These are phyloP conservation scores for Colletotrichum incanum DNA, from an alignment of 2,329 filamentous ascomycete genomes.

Conservation along the genomic window DNA sequence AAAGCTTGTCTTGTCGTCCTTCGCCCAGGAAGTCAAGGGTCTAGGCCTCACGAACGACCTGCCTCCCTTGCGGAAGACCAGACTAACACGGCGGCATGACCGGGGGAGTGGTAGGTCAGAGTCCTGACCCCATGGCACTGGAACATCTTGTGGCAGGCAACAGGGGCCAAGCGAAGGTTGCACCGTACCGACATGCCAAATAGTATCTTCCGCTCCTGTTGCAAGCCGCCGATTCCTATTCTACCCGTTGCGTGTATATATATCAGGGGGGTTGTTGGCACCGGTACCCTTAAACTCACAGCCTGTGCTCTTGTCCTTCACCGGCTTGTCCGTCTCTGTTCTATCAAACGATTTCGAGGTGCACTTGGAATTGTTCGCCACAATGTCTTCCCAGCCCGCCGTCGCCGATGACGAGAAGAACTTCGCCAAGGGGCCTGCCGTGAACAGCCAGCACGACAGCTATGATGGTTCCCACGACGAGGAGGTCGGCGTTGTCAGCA, in stretches of 20 bases:
- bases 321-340: conserved; percentile 7
- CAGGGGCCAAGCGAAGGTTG: neutral
- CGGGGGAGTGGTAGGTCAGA: conserved; percentile 1
- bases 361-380: conserved; percentile 1
- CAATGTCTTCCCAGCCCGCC: conserved; percentile 32
- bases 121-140: conserved; percentile 24
- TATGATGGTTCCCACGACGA: conserved; percentile 49
- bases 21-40: conserved; percentile 22
- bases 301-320: neutral
- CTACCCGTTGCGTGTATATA: neutral
- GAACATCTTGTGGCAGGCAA: conserved; percentile 19
- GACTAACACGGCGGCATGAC: conserved; percentile 14
- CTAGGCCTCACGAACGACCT: conserved; percentile 3
- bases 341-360: conserved; percentile 9
- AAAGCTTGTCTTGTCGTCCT: conserved; percentile 33
- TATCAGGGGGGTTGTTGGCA: conserved; percentile 17
- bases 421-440: conserved; percentile 21
- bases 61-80: neutral
- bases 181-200: conserved; percentile 2
- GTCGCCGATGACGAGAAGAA: conserved; percentile 35
- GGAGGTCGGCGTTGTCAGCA: conserved; percentile 52
- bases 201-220: conserved; percentile 1
- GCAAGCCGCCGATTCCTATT: neutral
- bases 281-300: neutral
- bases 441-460: conserved; percentile 15